Percentiles rank a stretch among this genome's conserved stretches.
Conservation (phyloP, 768 basidiomycete genomes). For the Udeniomyces megalosporus region DNA sequence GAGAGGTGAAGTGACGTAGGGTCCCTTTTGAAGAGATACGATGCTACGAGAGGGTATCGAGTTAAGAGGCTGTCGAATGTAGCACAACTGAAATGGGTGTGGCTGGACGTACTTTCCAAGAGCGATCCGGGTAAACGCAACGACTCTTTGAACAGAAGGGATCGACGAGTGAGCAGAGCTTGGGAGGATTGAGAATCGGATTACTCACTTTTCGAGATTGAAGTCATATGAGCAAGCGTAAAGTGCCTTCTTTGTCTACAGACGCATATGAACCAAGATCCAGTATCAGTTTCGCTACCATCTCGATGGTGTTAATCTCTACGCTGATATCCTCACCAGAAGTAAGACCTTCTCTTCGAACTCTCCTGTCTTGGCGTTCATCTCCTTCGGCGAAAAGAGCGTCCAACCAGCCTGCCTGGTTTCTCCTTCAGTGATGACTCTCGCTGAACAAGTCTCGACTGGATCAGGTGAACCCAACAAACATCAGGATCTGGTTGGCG, state of each 20-base stretch:
- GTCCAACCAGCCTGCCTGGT: conserved; percentile 76
- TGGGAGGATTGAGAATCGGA: not conserved
- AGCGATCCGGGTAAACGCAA: conserved; percentile 42
- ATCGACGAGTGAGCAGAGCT: not conserved
- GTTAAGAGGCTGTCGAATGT: not conserved
- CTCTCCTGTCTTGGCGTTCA: conserved; percentile 52
- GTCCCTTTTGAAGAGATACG: conserved; percentile 38
- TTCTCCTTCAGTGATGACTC: conserved; percentile 62
- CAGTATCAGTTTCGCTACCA: too few relatives aligned
- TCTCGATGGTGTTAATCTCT: too few relatives aligned
- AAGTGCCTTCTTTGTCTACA: conserved; percentile 39
- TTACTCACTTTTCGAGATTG: conserved; percentile 74
- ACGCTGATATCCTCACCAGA: too few relatives aligned
- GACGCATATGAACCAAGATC: not conserved
- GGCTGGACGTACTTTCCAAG: conserved; percentile 41
- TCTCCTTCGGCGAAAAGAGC: conserved; percentile 61
- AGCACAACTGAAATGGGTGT: conserved; percentile 63
- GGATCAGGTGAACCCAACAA: not conserved
- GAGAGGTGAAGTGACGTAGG: conserved; percentile 83
- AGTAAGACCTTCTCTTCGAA: conserved; percentile 91
- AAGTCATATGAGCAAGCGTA: conserved; percentile 54
- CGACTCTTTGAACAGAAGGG: not conserved
- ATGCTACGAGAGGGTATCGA: not conserved
- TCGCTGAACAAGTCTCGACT: conserved; percentile 65
- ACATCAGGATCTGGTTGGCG: not conserved